Evolutionary conservation across 345 rosid genomes (phyloP).

Genomic region (Eucalyptus cloeziana): DNA sequence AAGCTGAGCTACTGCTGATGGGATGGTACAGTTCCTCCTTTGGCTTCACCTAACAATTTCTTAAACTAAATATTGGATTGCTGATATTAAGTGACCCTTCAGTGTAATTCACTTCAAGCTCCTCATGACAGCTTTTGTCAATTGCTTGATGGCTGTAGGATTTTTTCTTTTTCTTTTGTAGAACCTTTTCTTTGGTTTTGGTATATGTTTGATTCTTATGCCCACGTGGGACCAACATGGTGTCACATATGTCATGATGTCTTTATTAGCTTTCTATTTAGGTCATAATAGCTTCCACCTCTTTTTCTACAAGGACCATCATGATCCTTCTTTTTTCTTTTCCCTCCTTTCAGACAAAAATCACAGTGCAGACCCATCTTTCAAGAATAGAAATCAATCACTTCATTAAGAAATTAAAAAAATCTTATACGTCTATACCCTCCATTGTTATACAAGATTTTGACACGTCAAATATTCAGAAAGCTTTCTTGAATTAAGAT

Average conservation of each 20-base stretch:
- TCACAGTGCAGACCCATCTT: background rate
- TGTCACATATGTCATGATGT: background rate
- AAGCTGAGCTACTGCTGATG: background rate
- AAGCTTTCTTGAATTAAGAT: background rate
- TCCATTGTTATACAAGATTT: background rate
- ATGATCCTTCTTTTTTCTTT: background rate
- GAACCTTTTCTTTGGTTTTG: background rate
- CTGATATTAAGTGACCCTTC: background rate
- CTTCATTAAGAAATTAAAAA: background rate
- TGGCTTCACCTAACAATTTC: background rate
- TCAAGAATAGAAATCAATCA: background rate
- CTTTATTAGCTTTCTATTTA: background rate
- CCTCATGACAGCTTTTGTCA: background rate
- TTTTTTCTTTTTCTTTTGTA: background rate
- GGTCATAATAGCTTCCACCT: background rate
- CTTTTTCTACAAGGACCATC: background rate
- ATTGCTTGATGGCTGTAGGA: background rate
- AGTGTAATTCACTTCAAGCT: background rate
- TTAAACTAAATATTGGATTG: background rate
- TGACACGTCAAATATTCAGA: background rate
- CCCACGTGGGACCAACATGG: background rate
- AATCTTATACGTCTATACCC: no score
- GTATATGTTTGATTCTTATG: background rate
- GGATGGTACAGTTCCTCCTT: background rate
- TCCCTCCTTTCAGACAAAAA: background rate